Evolutionary conservation across 129 eudicot genomes (phyloP), one percentile per base, ranked within the genome.

Genomic region (Artemisia tridentata): DNA sequence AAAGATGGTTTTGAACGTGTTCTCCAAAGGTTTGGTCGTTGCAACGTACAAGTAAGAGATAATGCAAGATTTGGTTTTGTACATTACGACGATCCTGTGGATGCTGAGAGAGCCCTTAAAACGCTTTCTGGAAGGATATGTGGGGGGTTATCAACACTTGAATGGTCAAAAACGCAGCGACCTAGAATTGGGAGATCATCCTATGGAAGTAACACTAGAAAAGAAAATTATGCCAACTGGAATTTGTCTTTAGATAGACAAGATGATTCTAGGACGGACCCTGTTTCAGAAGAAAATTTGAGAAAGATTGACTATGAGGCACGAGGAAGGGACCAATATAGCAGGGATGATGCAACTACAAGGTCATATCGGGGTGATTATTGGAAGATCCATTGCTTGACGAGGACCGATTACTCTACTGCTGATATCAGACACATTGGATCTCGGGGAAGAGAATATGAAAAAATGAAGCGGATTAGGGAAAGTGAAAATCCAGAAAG

Each of bases 61-160:
- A 38, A 38, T 38, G 10, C 2, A 15, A 51, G 8, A 51, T 51
- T 3, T 15, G 56, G 56, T 51, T 51, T 51, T 51, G 56, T 51
- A 15, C 7, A 13, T 4, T 51, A 51, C 8, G 56, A 51, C 8
- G n/a, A 51, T 51, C 56, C 56, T 15, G 56, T 51, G 56, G 18
- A 51, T 51, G 56, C 56, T 51, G 56, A 51, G 56, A 51, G 56
- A 51, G 56, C 56, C n/a, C 56, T 51, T 15, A 51, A 7, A 51
- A 15, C 9, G 19, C 19, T 51, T 51, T 17, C 7, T 15, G 19
- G 56, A 51, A 51, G 8, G 56, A 15, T 51, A 3, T 51, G 19
- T 51, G 9, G 56, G n/a, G 56, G 7, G 56, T 6, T 15, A 15
- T 15, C 3, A 15, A 51, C 56, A 51, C 18, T 51, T 15, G n/a